Conservation (phyloP, 805 yeast species). For the Debaryomyces tyrocola region DNA sequence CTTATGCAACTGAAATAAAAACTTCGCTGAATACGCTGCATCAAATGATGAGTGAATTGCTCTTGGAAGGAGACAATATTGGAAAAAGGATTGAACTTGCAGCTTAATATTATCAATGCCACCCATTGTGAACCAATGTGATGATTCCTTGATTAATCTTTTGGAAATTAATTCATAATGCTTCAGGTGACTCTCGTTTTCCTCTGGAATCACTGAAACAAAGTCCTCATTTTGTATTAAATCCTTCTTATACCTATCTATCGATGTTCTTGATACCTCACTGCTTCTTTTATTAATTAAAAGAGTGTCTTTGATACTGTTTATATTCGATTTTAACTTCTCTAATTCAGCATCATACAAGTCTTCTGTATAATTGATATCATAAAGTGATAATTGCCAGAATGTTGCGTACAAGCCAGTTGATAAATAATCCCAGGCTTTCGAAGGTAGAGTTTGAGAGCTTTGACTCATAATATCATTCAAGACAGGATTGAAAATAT, state of each 20-base stretch:
- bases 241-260: conserved; percentile 25
- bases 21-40: conserved; percentile 67
- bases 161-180: conserved; percentile 33
- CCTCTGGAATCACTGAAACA: conserved; percentile 31
- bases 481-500: conserved; percentile 4
- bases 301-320: conserved; percentile 36
- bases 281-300: conserved; percentile 23
- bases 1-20: conserved; percentile 53
- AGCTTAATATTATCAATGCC: conserved; percentile 8
- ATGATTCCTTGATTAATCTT: conserved; percentile 26
- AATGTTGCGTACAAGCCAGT: conserved; percentile 55
- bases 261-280: conserved; percentile 16
- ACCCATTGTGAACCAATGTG: conserved; percentile 39
- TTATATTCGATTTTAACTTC: conserved; percentile 37
- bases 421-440: conserved; percentile 26
- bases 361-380: conserved; percentile 53
- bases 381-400: conserved; percentile 75
- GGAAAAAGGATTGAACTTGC: conserved; percentile 42
- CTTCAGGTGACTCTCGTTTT: conserved; percentile 44
- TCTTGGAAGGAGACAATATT: conserved; percentile 73
- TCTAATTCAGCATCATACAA: conserved; percentile 50
- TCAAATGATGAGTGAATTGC: conserved; percentile 78
- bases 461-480: conserved; percentile 13
- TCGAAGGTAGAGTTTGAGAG: conserved; percentile 10
- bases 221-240: conserved; percentile 23